A percentile compares a stretch with the other conserved stretches of the same genome.
phyloP scores from a whole-genome alignment of 1,284 basidiomycete genomes.

The Microbotryomycetes sp. region DNA sequence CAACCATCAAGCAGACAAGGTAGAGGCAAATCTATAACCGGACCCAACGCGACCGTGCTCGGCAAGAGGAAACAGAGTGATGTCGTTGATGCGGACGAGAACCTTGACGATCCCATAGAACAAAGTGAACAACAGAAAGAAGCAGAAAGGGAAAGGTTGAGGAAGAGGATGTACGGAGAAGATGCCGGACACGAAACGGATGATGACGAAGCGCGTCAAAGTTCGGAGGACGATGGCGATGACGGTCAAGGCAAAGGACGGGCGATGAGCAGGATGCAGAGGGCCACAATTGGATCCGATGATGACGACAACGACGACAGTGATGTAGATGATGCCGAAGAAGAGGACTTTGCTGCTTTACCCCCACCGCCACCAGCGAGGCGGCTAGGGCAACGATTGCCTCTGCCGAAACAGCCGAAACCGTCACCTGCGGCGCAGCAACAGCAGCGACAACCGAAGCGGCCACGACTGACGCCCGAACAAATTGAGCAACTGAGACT shows the following conservation, averaged over 20 bases:
- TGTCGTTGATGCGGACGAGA: constrained; percentile 1
- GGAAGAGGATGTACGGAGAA: constrained; percentile 20
- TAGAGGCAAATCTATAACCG: neutral
- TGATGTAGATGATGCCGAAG: constrained; percentile 12
- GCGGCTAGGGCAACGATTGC: too few relatives aligned
- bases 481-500: constrained; percentile 22
- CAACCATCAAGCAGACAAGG: too few relatives aligned
- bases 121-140: constrained; percentile 8
- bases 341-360: neutral
- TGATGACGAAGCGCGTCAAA: neutral
- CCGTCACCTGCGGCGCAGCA: neutral
- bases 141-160: constrained; percentile 17
- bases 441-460: neutral
- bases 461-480: constrained; percentile 10
- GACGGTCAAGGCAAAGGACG: neutral
- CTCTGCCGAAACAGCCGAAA: neutral
- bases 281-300: neutral
- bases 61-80: neutral
- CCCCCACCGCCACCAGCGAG: neutral
- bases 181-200: neutral
- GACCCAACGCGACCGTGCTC: neutral
- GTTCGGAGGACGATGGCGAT: too few relatives aligned
- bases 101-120: neutral
- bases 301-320: constrained; percentile 11
- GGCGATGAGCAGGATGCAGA: neutral